Evolutionary conservation across 768 basidiomycete species (phyloP).

Genomic region (Serendipita sp.): DNA sequence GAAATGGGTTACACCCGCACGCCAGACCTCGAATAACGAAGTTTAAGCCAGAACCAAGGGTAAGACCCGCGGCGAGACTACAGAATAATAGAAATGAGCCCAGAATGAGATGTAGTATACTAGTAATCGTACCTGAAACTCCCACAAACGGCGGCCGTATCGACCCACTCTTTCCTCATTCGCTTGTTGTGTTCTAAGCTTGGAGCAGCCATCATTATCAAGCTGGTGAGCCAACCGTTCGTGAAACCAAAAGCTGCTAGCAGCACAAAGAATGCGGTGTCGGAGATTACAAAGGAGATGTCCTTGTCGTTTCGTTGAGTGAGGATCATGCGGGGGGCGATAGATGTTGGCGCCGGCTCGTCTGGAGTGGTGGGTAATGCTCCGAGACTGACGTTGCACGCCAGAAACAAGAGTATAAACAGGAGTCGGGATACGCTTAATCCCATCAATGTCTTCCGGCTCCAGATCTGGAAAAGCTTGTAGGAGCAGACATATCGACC

Average conservation of each 20-base stretch:
- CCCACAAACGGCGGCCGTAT: not conserved
- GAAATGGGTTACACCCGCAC: not conserved
- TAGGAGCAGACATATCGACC: constrained; percentile 56
- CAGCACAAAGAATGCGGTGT: constrained; percentile 56
- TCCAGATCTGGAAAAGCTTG: constrained; percentile 52
- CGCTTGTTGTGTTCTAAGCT: constrained; percentile 55
- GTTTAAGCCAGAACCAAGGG: not conserved
- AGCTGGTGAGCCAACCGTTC: constrained; percentile 64
- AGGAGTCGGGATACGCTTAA: constrained; percentile 56
- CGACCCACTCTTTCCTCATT: constrained; percentile 1
- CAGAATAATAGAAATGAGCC: not conserved
- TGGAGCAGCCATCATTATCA: constrained; percentile 70
- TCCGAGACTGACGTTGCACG: constrained; percentile 61
- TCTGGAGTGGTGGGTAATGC: constrained; percentile 8
- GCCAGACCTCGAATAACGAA: not conserved
- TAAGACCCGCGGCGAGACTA: not conserved
- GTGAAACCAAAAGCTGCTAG: constrained; percentile 58
- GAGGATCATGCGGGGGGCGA: constrained; percentile 23
- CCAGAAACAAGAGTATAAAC: constrained; percentile 76
- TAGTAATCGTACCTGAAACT: not conserved
- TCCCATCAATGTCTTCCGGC: constrained; percentile 39
- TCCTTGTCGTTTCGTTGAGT: too few species aligned
- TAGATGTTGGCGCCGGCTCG: constrained; percentile 35
- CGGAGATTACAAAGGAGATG: constrained; percentile 15
- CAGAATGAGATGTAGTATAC: too few species aligned